A percentile compares a stretch with the other conserved stretches of the same genome.
Conservation (phyloP, 2,329 filamentous ascomycete genomes). For the Talaromyces sp. region DNA sequence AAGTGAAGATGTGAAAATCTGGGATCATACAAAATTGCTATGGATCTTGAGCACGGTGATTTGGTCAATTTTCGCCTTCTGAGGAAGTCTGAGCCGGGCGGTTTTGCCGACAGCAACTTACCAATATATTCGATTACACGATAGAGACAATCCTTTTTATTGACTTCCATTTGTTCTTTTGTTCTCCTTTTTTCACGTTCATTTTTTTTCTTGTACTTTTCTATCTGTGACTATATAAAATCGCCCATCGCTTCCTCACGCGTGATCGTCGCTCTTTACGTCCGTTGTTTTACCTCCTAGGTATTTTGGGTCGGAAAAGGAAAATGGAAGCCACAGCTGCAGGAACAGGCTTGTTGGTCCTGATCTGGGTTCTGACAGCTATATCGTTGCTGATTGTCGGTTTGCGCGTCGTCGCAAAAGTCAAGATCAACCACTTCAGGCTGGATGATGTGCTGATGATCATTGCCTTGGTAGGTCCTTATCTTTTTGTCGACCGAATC, state of each 20-base stretch:
- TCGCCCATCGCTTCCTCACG: background rate
- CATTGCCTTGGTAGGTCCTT: slow-evolving; percentile 6
- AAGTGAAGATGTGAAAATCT: no score
- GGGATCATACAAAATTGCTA: no score
- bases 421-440: slow-evolving; percentile 8
- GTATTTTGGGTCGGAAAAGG: background rate
- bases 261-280: background rate
- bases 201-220: background rate
- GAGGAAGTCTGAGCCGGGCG: background rate
- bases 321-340: background rate
- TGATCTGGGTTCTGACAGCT: slow-evolving; percentile 9
- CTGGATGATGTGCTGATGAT: slow-evolving; percentile 13
- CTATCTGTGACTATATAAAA: background rate
- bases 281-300: background rate
- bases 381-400: background rate
- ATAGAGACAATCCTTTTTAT: background rate
- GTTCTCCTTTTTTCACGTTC: background rate
- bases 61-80: background rate
- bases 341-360: background rate
- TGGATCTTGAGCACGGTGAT: background rate
- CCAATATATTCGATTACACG: background rate
- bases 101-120: background rate
- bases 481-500: slow-evolving; percentile 5
- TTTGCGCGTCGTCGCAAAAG: slow-evolving; percentile 11
- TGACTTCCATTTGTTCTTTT: background rate